Conservation (phyloP, 768 basidiomycete species). For the Goffeauzyma gilvescens region DNA sequence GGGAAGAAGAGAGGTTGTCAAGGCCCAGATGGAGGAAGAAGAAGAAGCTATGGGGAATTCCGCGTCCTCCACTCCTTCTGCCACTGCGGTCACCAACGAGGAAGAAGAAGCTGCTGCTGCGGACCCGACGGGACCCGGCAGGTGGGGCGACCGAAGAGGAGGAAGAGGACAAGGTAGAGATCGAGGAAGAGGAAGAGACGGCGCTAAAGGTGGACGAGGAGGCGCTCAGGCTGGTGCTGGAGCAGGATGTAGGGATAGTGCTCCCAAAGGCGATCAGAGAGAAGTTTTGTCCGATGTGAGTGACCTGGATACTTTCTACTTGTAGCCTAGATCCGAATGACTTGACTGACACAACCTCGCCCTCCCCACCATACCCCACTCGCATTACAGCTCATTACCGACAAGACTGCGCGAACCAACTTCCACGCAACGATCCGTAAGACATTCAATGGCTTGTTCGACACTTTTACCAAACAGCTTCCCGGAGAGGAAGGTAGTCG, state of each 20-base stretch:
- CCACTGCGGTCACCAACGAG: background rate
- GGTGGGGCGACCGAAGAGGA: slow-evolving; percentile 5
- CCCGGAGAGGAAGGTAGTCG: slow-evolving; percentile 43
- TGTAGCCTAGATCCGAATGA: too few relatives aligned
- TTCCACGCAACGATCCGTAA: slow-evolving; percentile 66
- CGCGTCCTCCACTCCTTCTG: too few relatives aligned
- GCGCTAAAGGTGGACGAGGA: slow-evolving; percentile 15
- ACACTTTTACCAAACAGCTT: slow-evolving; percentile 47
- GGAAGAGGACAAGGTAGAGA: slow-evolving; percentile 24
- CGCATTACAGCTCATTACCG: slow-evolving; percentile 61
- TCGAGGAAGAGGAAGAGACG: slow-evolving; percentile 24
- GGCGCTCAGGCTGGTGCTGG: slow-evolving; percentile 10
- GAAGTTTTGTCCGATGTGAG: slow-evolving; percentile 66
- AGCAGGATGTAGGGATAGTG: slow-evolving; percentile 13
- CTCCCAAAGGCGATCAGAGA: slow-evolving; percentile 44
- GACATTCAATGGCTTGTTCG: slow-evolving; percentile 63
- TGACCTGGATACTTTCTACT: slow-evolving; percentile 13
- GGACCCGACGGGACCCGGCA: background rate
- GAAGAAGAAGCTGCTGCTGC: background rate
- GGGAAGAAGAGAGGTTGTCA: slow-evolving; percentile 39
- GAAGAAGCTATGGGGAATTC: slow-evolving; percentile 22
- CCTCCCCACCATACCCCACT: background rate
- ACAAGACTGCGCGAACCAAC: slow-evolving; percentile 59
- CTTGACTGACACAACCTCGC: background rate
- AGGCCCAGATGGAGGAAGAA: slow-evolving; percentile 14